Base-by-base conservation (phyloP, 1,139 yeast species). In the Kodamaea anthophila region DNA sequence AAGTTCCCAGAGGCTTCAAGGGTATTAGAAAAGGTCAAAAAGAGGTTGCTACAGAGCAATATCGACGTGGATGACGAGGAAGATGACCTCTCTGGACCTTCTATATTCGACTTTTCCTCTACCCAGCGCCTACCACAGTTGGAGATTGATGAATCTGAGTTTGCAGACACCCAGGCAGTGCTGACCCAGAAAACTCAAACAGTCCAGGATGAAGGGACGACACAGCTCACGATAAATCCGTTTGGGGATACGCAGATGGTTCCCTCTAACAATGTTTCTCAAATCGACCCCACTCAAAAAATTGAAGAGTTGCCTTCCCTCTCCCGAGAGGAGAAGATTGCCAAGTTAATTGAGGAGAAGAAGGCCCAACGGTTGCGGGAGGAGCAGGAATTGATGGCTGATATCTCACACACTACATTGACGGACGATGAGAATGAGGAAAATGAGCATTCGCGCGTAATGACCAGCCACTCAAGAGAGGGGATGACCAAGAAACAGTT, bases 351-450 rank as follows among this genome's bases (percentile, higher is more conserved):
- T 2, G 57, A 47, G 30, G 40, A 38, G 16, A 55, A 52, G 36
- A 42, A 44, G 20, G 29, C 28, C 23, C 42, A 40, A 28, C 16
- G 27, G 15, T 12, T 11, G 10, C 13, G 12, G 12, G 36, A 39
- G 19, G 41, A 45, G 15, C 39, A 45, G 32, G 45, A 51, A 28
- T 46, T 63, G 18, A 57, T 55, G 29, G 55, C 56, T 2, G 71
- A 65, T 30, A 47, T 65, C 13, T 40, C 64, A 1, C 56, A 45
- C 28, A 51, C 53, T 1, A 45, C 70, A 1, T 43, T 65, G 13
- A 60, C 69, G 2, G 72, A 65, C 32, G 71, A 65, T 37, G 72
- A 65, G 36, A 44, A 58, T 13, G 71, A 63, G 32, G 35, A 57
- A 24, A 47, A 52, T 19, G 47, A 46, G 8, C 51, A 49, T 13